A percentile compares a stretch with the other conserved stretches of the same genome.
phyloP scores from a whole-genome alignment of 2,329 filamentous ascomycete species.

The Colletotrichum endophyticum region DNA sequence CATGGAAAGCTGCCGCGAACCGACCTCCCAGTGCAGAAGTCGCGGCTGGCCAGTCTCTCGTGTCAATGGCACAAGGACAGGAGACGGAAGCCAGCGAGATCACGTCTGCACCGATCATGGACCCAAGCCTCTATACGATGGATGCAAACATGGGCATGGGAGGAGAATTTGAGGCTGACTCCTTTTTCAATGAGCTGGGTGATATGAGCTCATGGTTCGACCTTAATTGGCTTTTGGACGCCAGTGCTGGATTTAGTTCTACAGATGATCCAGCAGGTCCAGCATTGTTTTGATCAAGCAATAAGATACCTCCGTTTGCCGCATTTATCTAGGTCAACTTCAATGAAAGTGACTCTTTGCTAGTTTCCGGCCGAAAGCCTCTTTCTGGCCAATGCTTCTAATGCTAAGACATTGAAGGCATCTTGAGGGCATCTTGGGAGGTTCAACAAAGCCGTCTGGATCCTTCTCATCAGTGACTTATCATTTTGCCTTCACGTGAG shows the following conservation, averaged over 20 bases:
- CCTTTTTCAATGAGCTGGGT: constrained; percentile 27
- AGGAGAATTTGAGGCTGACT: not conserved
- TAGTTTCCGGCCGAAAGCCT: too few relatives aligned
- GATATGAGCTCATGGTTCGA: constrained; percentile 31
- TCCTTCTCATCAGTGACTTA: too few relatives aligned
- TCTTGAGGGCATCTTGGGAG: too few relatives aligned
- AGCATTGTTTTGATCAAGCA: not conserved
- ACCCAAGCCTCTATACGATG: not conserved
- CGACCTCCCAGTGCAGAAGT: not conserved
- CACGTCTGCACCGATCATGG: not conserved
- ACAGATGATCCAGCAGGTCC: not conserved
- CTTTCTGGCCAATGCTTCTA: too few relatives aligned
- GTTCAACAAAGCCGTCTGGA: too few relatives aligned
- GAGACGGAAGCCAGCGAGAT: not conserved
- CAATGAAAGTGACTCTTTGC: too few relatives aligned
- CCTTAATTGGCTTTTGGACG: constrained; percentile 24
- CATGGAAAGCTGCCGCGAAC: not conserved
- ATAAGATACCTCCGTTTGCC: not conserved
- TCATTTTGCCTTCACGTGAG: too few relatives aligned
- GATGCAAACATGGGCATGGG: not conserved
- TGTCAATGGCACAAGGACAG: not conserved
- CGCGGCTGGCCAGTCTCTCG: not conserved
- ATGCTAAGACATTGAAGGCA: too few relatives aligned
- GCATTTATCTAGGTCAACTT: too few relatives aligned
- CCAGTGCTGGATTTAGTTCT: not conserved